phyloP scores from a whole-genome alignment of 768 basidiomycete species.

The Suillus decipiens region DNA sequence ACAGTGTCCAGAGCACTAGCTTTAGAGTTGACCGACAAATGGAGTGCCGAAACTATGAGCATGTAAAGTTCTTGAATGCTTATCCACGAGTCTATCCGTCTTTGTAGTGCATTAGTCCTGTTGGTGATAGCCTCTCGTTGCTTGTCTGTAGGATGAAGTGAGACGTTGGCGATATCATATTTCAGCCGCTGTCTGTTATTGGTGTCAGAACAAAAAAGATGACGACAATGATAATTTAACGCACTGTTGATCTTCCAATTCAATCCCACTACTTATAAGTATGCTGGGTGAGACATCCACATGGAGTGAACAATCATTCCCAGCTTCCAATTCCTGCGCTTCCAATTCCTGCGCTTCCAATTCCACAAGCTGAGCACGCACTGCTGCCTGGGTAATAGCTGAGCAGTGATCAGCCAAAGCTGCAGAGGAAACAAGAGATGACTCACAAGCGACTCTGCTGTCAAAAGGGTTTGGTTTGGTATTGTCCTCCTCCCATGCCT shows the following conservation, averaged over 20 bases:
- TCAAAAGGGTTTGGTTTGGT: not conserved
- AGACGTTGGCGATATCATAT: not conserved
- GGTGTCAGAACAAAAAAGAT: not conserved
- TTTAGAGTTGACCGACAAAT: not conserved
- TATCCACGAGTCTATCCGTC: not conserved
- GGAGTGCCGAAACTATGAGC: not conserved
- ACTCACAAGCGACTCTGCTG: not conserved
- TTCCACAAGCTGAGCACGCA: not conserved
- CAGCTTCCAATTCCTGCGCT: not conserved
- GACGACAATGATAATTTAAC: not conserved
- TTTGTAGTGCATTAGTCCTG: not conserved
- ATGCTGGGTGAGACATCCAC: conserved; percentile 1
- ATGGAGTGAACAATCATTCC: not conserved
- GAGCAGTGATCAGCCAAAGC: not conserved
- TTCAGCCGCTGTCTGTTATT: conserved; percentile 1
- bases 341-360: no score
- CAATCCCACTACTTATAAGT: conserved; percentile 1
- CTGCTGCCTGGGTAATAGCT: conserved; percentile 2
- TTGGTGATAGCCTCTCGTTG: not conserved
- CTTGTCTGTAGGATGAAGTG: conserved; percentile 3
- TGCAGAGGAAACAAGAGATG: not conserved
- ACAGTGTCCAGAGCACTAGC: not conserved
- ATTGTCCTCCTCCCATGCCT: conserved; percentile 5
- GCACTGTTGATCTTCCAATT: conserved; percentile 3
- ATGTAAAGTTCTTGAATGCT: conserved; percentile 4